These are phyloP conservation scores for Penicillium sclerotiorum DNA, from an alignment of 2,329 filamentous ascomycete species.

Conservation along the genomic window DNA sequence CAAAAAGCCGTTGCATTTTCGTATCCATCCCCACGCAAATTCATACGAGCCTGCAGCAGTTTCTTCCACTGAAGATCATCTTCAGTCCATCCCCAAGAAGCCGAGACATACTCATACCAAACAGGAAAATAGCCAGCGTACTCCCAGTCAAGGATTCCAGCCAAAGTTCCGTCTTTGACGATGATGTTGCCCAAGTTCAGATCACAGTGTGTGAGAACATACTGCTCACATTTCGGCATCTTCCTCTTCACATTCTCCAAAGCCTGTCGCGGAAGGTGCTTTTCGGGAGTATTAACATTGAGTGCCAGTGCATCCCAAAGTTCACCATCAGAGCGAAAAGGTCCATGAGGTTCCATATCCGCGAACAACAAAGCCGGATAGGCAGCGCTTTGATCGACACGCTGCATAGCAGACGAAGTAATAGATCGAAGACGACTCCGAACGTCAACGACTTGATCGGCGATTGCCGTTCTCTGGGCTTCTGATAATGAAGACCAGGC, in stretches of 20 bases:
- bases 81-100: slow-evolving; percentile 19
- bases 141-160: slow-evolving; percentile 35
- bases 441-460: slow-evolving; percentile 19
- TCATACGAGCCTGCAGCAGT: slow-evolving; percentile 2
- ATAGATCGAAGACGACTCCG: slow-evolving; percentile 15
- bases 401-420: slow-evolving; percentile 17
- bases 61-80: slow-evolving; percentile 28
- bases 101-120: slow-evolving; percentile 39
- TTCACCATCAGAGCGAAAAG: slow-evolving; percentile 15
- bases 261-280: background rate
- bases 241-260: slow-evolving; percentile 9
- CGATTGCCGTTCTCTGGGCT: slow-evolving; percentile 14
- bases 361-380: slow-evolving; percentile 10
- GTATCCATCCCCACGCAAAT: background rate
- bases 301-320: slow-evolving; percentile 11
- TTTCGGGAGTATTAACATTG: background rate
- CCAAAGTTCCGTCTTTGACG: slow-evolving; percentile 20
- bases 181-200: slow-evolving; percentile 13
- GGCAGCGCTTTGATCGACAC: slow-evolving; percentile 16
- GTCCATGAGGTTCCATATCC: slow-evolving; percentile 9
- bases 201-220: slow-evolving; percentile 13
- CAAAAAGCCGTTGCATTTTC: background rate
- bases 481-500: slow-evolving; percentile 20
- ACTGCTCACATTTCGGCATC: slow-evolving; percentile 18
- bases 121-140: slow-evolving; percentile 33